Evolutionary conservation across 345 rosid species (phyloP).

Genomic region (Mangifera indica): DNA sequence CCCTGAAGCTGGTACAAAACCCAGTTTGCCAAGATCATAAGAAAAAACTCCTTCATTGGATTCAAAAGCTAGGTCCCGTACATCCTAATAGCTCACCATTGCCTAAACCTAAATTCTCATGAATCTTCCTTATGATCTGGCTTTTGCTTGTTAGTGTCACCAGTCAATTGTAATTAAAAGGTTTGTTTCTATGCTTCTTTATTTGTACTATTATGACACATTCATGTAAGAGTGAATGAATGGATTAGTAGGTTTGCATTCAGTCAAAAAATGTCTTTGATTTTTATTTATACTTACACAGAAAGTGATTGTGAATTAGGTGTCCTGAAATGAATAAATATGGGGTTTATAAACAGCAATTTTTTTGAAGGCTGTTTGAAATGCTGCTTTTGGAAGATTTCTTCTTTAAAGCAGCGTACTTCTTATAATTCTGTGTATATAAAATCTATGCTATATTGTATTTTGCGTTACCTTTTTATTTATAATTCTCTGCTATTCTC

Average conservation of each 20-base stretch:
- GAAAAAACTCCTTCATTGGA: conserved; percentile 79
- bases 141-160: conserved; percentile 29
- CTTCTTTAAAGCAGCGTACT: background rate
- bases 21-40: conserved; percentile 64
- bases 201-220: conserved; percentile 24
- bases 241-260: conserved; percentile 29
- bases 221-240: conserved; percentile 27
- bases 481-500: background rate
- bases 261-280: background rate
- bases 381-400: background rate
- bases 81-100: conserved; percentile 36
- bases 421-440: background rate
- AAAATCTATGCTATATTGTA: background rate
- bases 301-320: conserved; percentile 7
- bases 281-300: conserved; percentile 3
- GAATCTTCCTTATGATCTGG: conserved; percentile 33
- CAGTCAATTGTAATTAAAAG: conserved; percentile 46
- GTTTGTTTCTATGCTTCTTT: conserved; percentile 27
- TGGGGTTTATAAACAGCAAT: background rate
- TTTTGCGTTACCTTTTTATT: background rate
- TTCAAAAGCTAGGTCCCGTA: conserved; percentile 79
- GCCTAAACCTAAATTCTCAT: conserved; percentile 67
- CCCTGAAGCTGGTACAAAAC: conserved; percentile 47
- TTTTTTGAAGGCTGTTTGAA: conserved; percentile 11
- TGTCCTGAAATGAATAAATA: background rate